Evolutionary conservation across 2,329 filamentous ascomycete genomes (phyloP).

Genomic region (Ceratocystis harringtonii): DNA sequence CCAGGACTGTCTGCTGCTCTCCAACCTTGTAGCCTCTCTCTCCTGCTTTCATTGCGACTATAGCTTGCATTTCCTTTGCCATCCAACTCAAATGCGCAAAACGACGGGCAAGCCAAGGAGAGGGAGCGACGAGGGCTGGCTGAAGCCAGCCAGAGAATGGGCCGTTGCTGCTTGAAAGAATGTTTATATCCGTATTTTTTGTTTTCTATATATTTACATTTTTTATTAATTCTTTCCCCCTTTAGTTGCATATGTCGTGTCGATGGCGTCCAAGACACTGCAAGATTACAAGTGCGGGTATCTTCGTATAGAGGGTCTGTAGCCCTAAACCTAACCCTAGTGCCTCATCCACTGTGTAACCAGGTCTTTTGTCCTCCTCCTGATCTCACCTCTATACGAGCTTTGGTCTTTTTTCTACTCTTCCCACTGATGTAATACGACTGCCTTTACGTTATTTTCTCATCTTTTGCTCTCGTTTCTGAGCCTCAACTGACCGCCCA

Average conservation of each 20-base stretch:
- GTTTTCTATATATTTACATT: background rate
- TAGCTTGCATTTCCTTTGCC: too few species aligned
- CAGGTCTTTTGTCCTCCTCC: background rate
- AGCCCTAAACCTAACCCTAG: background rate
- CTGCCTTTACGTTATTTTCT: too few species aligned
- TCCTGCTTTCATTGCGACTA: too few species aligned
- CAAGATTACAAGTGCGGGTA: background rate
- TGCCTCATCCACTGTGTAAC: background rate
- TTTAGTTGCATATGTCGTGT: background rate
- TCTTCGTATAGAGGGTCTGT: background rate
- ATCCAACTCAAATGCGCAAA: too few species aligned
- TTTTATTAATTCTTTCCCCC: too few species aligned
- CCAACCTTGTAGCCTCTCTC: too few species aligned
- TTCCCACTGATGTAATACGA: background rate
- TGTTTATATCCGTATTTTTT: background rate
- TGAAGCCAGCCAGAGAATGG: too few species aligned
- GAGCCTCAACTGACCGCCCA: background rate
- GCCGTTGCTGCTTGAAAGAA: too few species aligned
- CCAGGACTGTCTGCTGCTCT: too few species aligned
- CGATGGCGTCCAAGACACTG: background rate
- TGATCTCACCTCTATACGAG: background rate
- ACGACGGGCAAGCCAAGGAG: too few species aligned
- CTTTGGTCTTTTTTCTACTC: background rate
- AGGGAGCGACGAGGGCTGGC: too few species aligned
- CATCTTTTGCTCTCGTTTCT: background rate